These are phyloP conservation scores for Tolypocladium inflatum DNA, from an alignment of 2,329 filamentous ascomycete species.

Conservation along the genomic window DNA sequence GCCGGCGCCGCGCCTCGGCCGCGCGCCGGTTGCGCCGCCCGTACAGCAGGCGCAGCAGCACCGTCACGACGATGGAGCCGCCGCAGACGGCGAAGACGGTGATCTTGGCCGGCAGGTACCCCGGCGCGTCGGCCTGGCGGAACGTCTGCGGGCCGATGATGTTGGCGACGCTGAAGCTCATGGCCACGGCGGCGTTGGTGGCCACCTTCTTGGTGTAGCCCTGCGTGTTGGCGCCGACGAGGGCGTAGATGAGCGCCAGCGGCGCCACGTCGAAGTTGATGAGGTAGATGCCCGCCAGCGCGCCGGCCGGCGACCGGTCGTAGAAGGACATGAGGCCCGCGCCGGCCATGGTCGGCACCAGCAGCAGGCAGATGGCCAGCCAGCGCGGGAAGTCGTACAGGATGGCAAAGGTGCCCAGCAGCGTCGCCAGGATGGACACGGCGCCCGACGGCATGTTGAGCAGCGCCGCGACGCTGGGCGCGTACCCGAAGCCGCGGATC, in stretches of 20 bases:
- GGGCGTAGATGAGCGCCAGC: conserved; percentile 42
- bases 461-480: conserved; percentile 29
- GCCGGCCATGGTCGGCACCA: conserved; percentile 13
- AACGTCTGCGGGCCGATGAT: conserved; percentile 20
- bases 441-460: conserved; percentile 26
- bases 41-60: conserved; percentile 20
- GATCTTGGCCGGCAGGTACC: conserved; percentile 41
- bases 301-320: conserved; percentile 17
- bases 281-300: conserved; percentile 16
- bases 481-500: conserved; percentile 24
- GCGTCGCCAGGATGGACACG: conserved; percentile 11
- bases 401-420: conserved; percentile 12
- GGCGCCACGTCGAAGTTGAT: conserved; percentile 38
- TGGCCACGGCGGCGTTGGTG: conserved; percentile 31
- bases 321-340: conserved; percentile 17
- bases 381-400: conserved; percentile 16
- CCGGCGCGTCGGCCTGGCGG: conserved; percentile 31
- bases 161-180: conserved; percentile 34
- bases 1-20: conserved; percentile 17
- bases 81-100: conserved; percentile 34
- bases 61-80: conserved; percentile 21
- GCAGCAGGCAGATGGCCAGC: conserved; percentile 14
- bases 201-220: conserved; percentile 37
- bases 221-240: conserved; percentile 36
- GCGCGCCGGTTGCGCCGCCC: conserved; percentile 21